Evolutionary conservation across 2,329 filamentous ascomycete genomes (phyloP).

Genomic region (Botrytis elliptica): DNA sequence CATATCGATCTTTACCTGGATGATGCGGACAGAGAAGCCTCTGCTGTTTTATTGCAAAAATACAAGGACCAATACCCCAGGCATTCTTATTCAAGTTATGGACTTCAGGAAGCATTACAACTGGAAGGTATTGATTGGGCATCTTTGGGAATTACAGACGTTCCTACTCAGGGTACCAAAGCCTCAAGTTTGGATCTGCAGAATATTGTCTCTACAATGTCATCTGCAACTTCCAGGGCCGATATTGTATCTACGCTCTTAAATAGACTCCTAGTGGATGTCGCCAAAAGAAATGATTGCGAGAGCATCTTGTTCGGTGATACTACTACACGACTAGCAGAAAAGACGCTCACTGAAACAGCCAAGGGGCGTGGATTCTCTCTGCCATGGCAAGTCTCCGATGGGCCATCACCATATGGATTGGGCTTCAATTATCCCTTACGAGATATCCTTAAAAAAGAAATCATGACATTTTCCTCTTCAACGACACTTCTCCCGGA

Average conservation of each 20-base stretch:
- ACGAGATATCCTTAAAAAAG: conserved; percentile 79
- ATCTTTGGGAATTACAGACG: conserved; percentile 39
- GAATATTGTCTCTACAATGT: conserved; percentile 55
- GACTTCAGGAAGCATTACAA: conserved; percentile 61
- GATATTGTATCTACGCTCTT: conserved; percentile 72
- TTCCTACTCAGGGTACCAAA: conserved; percentile 22
- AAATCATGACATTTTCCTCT: conserved; percentile 67
- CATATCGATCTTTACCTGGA: conserved; percentile 44
- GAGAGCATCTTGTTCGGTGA: conserved; percentile 77
- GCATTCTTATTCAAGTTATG: conserved; percentile 60
- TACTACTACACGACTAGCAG: conserved; percentile 83
- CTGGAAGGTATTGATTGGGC: conserved; percentile 55
- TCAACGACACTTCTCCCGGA: conserved; percentile 52
- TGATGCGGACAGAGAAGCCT: conserved; percentile 32
- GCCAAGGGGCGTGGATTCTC: conserved; percentile 87
- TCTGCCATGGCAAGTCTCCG: conserved; percentile 77
- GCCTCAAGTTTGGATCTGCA: conserved; percentile 39
- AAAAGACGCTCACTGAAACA: conserved; percentile 80
- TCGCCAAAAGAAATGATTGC: conserved; percentile 60
- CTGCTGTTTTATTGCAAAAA: conserved; percentile 42
- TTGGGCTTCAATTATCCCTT: conserved; percentile 69
- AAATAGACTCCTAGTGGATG: conserved; percentile 66
- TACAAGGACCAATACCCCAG: conserved; percentile 62
- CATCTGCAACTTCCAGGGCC: conserved; percentile 70
- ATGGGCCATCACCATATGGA: conserved; percentile 52